Evolutionary conservation across 495 filamentous ascomycete species (phyloP), one percentile per base, ranked within the genome.

Genomic region (Gamarada debralockiae): DNA sequence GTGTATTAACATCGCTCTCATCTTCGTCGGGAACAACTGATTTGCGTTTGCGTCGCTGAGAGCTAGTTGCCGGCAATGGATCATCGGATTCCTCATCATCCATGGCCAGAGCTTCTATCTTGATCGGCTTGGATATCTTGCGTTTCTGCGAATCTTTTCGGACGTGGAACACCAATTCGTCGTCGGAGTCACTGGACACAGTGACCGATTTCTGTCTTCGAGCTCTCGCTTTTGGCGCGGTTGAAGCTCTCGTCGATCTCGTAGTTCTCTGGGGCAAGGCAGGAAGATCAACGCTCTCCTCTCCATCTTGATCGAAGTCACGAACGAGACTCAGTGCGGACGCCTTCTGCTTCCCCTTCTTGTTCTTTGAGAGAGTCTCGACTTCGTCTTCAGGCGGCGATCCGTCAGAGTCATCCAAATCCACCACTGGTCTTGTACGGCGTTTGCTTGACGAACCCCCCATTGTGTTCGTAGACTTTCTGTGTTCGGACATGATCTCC

Each of bases 371-470:
- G 3, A 22, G 37, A 22, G 45, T 48, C 17, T 31, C 18, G 21
- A 21, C 18, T n/a, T 21, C 21, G 2, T 42, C 36, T 46, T 55
- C 52, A 6, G 52, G 45, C 13, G n/a, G 13, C 21, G 52, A 55
- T 42, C 44, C 52, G 15, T 55, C 36, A 9, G 52, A 55, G 3
- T 44, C 27, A 10, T 29, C 27, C 27, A 29, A 10, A 29, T 29
- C 33, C 4, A 29, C 27, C 27, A 5, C 27, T 29, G 4, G 4
- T 29, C 27, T 29, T 29, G 27, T 5, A 29, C 27, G 9, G 15
- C 27, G 20, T 39, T n/a, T 12, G 17, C n/a, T 1, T 40, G 39
- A 38, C 27, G 39, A 31, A 52, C 15, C 3, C 21, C 47, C 21
- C 31, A 31, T 15, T 38, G 37, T 36, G 22, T 42, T 40, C 21